phyloP scores from a whole-genome alignment of 495 filamentous ascomycete species.

The Xylaria flabelliformis region DNA sequence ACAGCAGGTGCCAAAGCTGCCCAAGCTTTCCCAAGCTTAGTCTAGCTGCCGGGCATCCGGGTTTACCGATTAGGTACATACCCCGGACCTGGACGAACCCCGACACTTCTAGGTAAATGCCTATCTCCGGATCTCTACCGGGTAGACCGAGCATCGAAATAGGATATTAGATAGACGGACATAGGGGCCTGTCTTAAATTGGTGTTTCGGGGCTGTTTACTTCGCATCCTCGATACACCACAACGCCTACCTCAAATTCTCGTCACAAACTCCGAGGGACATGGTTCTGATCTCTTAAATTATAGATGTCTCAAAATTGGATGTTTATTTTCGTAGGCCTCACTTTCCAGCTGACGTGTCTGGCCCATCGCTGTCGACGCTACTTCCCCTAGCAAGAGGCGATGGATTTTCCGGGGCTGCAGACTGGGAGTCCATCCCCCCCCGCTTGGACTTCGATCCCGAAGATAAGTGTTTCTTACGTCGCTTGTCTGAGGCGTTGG shows the following conservation, averaged over 20 bases:
- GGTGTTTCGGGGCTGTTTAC: background rate
- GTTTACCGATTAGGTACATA: background rate
- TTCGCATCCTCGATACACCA: background rate
- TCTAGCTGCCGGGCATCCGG: background rate
- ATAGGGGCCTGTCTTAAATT: background rate
- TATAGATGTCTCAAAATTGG: background rate
- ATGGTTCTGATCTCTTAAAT: background rate
- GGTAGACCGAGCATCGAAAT: background rate
- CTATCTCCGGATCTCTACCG: background rate
- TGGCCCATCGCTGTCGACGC: conserved; percentile 39
- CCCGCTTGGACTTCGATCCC: conserved; percentile 42
- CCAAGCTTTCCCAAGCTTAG: too few species aligned
- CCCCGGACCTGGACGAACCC: background rate
- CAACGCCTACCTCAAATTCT: background rate
- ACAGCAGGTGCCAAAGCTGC: too few species aligned
- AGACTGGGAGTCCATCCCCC: conserved; percentile 52
- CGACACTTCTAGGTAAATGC: background rate
- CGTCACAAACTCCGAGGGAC: background rate
- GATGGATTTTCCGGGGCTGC: conserved; percentile 59
- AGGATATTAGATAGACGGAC: background rate
- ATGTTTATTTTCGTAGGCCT: background rate
- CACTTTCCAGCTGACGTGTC: background rate
- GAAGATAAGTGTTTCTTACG: conserved; percentile 52
- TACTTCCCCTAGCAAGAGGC: conserved; percentile 57
- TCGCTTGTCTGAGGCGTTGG: conserved; percentile 56